Conservation (phyloP, 2,329 filamentous ascomycete genomes). For the Nemania sp. region DNA sequence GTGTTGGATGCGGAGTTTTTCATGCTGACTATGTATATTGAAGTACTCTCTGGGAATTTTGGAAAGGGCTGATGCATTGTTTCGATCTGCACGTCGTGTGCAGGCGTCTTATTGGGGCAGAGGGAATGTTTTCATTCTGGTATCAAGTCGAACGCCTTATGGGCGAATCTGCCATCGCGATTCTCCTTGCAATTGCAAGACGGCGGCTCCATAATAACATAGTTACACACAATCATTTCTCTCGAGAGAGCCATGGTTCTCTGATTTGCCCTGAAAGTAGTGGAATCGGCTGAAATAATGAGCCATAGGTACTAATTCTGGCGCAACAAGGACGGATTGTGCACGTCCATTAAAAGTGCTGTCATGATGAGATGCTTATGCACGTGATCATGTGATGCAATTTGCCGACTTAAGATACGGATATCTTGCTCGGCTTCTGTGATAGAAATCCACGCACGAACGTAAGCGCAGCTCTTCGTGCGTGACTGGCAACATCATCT, state of each 20-base stretch:
- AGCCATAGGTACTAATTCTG: constrained; percentile 7
- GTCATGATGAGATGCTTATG: constrained; percentile 25
- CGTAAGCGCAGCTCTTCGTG: constrained; percentile 38
- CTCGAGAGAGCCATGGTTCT: constrained; percentile 3
- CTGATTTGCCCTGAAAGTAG: constrained; percentile 4
- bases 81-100: constrained; percentile 1
- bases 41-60: not conserved
- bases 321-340: constrained; percentile 7
- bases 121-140: constrained; percentile 36
- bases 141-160: constrained; percentile 22
- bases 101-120: constrained; percentile 1
- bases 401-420: constrained; percentile 36
- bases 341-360: constrained; percentile 25
- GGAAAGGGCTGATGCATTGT: not conserved
- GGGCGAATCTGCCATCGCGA: constrained; percentile 27
- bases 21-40: not conserved
- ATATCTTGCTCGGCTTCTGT: constrained; percentile 42
- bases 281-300: constrained; percentile 12
- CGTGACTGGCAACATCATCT: constrained; percentile 39
- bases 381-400: constrained; percentile 24
- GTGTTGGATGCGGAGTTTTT: not conserved
- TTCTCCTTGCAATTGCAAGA: constrained; percentile 9
- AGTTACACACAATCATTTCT: constrained; percentile 24
- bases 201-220: constrained; percentile 26
- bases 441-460: constrained; percentile 41